These are phyloP conservation scores for Podospora bellae-mahoneyi DNA, from an alignment of 495 filamentous ascomycete genomes.

Conservation along the genomic window DNA sequence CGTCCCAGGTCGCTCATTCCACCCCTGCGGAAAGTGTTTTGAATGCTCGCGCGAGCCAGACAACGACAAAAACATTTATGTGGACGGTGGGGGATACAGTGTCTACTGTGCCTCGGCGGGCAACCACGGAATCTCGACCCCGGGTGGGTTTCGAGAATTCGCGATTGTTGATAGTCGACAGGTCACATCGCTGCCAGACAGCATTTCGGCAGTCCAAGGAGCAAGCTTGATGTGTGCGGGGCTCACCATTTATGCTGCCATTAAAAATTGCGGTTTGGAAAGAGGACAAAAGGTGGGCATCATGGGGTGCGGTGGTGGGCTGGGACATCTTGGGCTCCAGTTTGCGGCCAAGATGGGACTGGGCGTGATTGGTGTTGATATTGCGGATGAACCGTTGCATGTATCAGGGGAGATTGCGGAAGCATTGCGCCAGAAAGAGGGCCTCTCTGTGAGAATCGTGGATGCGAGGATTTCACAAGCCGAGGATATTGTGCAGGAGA, in stretches of 20 bases:
- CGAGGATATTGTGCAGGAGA: conserved; percentile 15
- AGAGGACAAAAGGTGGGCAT: conserved; percentile 47
- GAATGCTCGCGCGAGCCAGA: conserved; percentile 30
- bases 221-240: conserved; percentile 55
- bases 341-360: conserved; percentile 53
- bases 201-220: conserved; percentile 36
- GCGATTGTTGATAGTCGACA: conserved; percentile 27
- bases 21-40: conserved; percentile 39
- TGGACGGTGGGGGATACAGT: conserved; percentile 35
- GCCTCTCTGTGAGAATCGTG: conserved; percentile 15
- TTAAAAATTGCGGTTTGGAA: conserved; percentile 43
- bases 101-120: conserved; percentile 29
- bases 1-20: conserved; percentile 37
- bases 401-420: conserved; percentile 17
- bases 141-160: conserved; percentile 30
- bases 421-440: no score
- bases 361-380: conserved; percentile 49
- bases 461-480: conserved; percentile 21
- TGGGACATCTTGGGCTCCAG: conserved; percentile 57
- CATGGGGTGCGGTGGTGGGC: conserved; percentile 51
- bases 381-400: conserved; percentile 21
- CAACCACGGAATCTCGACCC: conserved; percentile 25
- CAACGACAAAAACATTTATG: conserved; percentile 15
- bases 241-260: conserved; percentile 49
- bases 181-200: conserved; percentile 34